Evolutionary conservation across 495 filamentous ascomycete species (phyloP).

Genomic region (Clavariopsis aquatica): DNA sequence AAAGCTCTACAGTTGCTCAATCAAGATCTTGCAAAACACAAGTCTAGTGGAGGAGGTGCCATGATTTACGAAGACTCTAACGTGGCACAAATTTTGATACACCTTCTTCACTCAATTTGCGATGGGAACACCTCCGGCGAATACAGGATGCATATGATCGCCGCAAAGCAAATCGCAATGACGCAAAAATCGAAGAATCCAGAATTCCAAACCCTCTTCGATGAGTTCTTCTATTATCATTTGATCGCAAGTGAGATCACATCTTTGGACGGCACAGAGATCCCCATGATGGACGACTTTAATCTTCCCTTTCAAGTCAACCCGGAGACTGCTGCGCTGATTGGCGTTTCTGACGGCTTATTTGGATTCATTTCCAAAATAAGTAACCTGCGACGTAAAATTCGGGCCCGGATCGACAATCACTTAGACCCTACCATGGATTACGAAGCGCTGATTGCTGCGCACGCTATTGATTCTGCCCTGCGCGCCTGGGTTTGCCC

Average conservation of each 20-base stretch:
- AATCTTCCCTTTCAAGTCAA: constrained; percentile 72
- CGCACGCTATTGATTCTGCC: constrained; percentile 72
- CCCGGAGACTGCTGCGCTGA: constrained; percentile 68
- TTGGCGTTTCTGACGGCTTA: constrained; percentile 86
- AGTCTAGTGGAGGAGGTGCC: constrained; percentile 46
- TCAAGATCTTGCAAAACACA: constrained; percentile 22
- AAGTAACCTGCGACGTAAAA: constrained; percentile 73
- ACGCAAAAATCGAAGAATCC: constrained; percentile 48
- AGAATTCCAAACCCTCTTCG: constrained; percentile 65
- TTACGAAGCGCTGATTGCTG: constrained; percentile 71
- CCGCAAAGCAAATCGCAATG: constrained; percentile 69
- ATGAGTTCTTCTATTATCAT: constrained; percentile 93
- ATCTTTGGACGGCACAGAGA: constrained; percentile 58
- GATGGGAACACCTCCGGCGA: constrained; percentile 75
- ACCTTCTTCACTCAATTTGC: constrained; percentile 77
- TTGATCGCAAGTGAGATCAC: constrained; percentile 81
- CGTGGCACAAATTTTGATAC: constrained; percentile 76
- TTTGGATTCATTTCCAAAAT: constrained; percentile 81
- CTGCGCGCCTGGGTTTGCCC: constrained; percentile 75
- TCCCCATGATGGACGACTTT: constrained; percentile 61
- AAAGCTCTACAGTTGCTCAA: constrained; percentile 53
- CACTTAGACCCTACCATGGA: constrained; percentile 71
- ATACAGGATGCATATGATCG: constrained; percentile 79
- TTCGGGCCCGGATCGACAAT: constrained; percentile 65
- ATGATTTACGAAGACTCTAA: constrained; percentile 54